Evolutionary conservation across 2,329 filamentous ascomycete species (phyloP).

Genomic region (Neonectria hederae): DNA sequence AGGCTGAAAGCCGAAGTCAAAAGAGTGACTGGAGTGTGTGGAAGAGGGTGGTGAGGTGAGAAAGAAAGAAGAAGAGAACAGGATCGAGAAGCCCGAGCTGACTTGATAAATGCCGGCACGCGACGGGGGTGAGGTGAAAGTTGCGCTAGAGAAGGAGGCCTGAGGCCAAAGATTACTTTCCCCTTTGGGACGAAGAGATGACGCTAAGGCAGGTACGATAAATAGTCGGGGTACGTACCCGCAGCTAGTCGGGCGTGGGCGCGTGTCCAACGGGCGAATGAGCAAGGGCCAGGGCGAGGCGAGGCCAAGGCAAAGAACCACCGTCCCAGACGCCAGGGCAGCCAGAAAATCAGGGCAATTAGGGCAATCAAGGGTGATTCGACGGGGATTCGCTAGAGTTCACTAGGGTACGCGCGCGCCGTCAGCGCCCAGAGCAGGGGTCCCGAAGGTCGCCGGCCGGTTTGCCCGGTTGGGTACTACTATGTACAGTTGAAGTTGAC

Average conservation of each 20-base stretch:
- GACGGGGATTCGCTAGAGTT: background rate
- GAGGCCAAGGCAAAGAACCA: background rate
- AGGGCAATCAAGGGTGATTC: background rate
- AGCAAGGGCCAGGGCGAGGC: background rate
- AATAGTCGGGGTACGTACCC: slow-evolving; percentile 16
- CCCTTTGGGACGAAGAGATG: slow-evolving; percentile 9
- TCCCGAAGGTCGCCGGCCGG: background rate
- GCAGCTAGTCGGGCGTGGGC: background rate
- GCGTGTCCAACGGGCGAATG: slow-evolving; percentile 17
- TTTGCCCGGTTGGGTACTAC: background rate
- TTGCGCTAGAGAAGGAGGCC: slow-evolving; percentile 7
- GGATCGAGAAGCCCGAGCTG: slow-evolving; percentile 26
- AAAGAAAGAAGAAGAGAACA: slow-evolving; percentile 29
- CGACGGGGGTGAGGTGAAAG: slow-evolving; percentile 24
- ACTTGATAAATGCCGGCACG: slow-evolving; percentile 40
- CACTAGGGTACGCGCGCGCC: background rate
- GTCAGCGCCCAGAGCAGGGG: background rate
- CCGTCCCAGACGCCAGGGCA: background rate
- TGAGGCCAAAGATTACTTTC: slow-evolving; percentile 23
- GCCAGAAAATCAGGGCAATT: background rate
- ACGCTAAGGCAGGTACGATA: slow-evolving; percentile 28
- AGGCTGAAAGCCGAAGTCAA: slow-evolving; percentile 40
- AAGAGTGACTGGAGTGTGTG: slow-evolving; percentile 46
- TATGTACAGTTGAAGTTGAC: slow-evolving; percentile 5
- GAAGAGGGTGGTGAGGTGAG: slow-evolving; percentile 33